Base-by-base conservation (phyloP, 2,329 filamentous ascomycete genomes). In the Diplodia mutila region DNA sequence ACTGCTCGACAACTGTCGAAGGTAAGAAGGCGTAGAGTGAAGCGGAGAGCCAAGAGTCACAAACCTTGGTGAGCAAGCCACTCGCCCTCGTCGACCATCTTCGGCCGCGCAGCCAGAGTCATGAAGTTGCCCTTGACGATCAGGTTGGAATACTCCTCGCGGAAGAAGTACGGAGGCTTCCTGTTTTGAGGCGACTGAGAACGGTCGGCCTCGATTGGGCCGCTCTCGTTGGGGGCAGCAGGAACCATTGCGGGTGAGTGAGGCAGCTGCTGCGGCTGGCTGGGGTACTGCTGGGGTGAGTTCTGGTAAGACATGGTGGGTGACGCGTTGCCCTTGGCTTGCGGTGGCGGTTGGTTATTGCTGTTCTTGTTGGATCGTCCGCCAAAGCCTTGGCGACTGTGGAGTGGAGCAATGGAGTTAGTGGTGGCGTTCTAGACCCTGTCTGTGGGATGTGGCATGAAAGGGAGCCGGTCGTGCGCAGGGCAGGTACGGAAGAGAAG, bases 71-170 rank as follows among this genome's bases (percentile, higher is more conserved):
- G 93, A 70, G 94, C 94, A 73, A 97, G 86, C 94, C 94, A 98
- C 80, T 98, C 94, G 72, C 93, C 94, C 77, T 93, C 89, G 75
- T 97, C 94, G 54, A 97, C 92, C 67, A 95, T 94, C 83, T 94
- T 94, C 25, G 94, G 94, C 76, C 94, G 91, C 61, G 93, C 93
- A 74, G 94, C 96, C 69, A 98, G 82, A 12, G 94, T 97, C 90
- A 97, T 93, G 78, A 98, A 97, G 82, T 97, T 98, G 69, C 94
- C 94, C 83, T 94, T 97, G 75, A 97, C 94, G 71, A 97, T 97
- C 75, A 97, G 89, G 77, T 90, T 91, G 66, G 91, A 90, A 76
- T 92, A 91, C 69, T 88, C 82, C 67, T 90, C 86, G 75, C 91
- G 90, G 74, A 93, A 87, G 88, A 91, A 93, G 69, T 92, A 82